Conservation (phyloP, 495 filamentous ascomycete species). For the Aspergillus carlsbadensis region DNA sequence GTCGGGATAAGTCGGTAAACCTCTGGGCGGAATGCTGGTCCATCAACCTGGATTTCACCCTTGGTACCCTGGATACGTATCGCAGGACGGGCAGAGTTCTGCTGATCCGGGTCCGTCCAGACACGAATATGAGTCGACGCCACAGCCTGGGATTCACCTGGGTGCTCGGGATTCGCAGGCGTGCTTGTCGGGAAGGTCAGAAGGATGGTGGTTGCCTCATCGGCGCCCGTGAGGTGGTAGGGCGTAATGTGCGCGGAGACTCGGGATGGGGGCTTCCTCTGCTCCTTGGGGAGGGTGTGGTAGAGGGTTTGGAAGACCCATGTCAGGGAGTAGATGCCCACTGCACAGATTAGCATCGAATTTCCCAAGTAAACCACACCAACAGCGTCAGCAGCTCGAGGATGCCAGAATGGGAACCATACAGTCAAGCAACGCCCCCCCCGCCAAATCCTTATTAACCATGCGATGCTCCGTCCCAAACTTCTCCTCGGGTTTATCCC, state of each 20-base stretch:
- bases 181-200: conserved; percentile 70
- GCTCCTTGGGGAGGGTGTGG: conserved; percentile 62
- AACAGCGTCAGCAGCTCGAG: not conserved
- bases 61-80: conserved; percentile 82
- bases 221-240: conserved; percentile 76
- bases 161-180: conserved; percentile 35
- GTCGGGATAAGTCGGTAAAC: conserved; percentile 58
- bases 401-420: conserved; percentile 19
- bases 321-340: conserved; percentile 86
- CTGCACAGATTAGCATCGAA: conserved; percentile 32
- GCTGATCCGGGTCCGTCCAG: conserved; percentile 61
- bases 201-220: conserved; percentile 79
- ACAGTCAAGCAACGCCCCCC: conserved; percentile 78
- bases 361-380: not conserved
- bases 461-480: conserved; percentile 68
- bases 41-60: conserved; percentile 83
- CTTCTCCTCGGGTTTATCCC: conserved; percentile 48
- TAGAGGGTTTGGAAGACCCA: conserved; percentile 95
- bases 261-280: conserved; percentile 55
- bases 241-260: conserved; percentile 66
- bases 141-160: conserved; percentile 61
- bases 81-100: conserved; percentile 61
- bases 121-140: conserved; percentile 76
- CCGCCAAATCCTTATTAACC: conserved; percentile 84
- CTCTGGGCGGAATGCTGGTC: conserved; percentile 68